phyloP scores from a whole-genome alignment of 306 rosid species.

The Ceratonia siliqua region DNA sequence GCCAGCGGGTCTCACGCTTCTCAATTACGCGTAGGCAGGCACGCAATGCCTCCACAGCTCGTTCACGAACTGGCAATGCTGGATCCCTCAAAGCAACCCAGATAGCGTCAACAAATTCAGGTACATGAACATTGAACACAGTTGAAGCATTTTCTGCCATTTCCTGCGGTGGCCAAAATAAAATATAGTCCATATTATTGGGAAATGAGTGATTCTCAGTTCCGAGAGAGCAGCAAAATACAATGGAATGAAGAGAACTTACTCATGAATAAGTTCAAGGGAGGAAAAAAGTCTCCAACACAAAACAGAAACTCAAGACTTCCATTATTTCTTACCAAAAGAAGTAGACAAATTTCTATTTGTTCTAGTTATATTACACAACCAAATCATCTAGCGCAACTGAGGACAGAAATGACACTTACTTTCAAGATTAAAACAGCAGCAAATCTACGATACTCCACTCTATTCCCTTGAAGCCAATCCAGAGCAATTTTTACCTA shows the following conservation, averaged over 20 bases:
- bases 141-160: conserved; percentile 99
- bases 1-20: conserved; percentile 98
- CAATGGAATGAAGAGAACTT: not conserved
- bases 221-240: conserved; percentile 25
- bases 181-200: conserved; percentile 4
- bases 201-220: not conserved
- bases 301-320: not conserved
- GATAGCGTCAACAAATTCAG: conserved; percentile 95
- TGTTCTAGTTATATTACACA: not conserved
- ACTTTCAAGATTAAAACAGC: conserved; percentile 95
- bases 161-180: conserved; percentile 61
- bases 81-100: conserved; percentile 99
- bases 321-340: not conserved
- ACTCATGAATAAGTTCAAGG: not conserved
- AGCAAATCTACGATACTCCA: conserved; percentile 92
- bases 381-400: not conserved
- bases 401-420: conserved; percentile 35
- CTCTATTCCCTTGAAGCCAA: conserved; percentile 87
- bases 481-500: conserved; percentile 86
- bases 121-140: conserved; percentile 93
- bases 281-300: not conserved
- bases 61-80: conserved; percentile 83
- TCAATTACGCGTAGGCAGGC: conserved; percentile 97
- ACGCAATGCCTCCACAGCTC: conserved; percentile 96
- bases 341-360: not conserved